These are phyloP conservation scores for Dendryphion nanum DNA, from an alignment of 2,329 filamentous ascomycete species.

Conservation along the genomic window DNA sequence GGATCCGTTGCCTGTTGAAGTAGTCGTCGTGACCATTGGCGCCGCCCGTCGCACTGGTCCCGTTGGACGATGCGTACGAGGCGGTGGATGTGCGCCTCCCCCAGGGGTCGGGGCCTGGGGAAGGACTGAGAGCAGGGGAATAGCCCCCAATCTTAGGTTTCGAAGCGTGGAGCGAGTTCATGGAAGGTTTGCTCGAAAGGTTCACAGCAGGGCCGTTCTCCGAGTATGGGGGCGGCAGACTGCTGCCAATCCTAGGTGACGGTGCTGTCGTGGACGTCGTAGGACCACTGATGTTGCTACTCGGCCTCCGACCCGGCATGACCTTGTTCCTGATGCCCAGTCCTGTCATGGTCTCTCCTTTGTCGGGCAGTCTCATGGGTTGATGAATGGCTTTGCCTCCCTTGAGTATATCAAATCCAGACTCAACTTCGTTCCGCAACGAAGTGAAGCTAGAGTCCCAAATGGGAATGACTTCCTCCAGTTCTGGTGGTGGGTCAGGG, in stretches of 20 bases:
- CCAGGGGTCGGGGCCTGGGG: slow-evolving; percentile 29
- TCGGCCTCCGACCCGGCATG: slow-evolving; percentile 25
- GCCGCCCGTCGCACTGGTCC: slow-evolving; percentile 12
- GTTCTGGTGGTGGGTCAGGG: slow-evolving; percentile 69
- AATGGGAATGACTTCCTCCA: slow-evolving; percentile 66
- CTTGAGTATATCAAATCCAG: slow-evolving; percentile 59
- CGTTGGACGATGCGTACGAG: slow-evolving; percentile 30
- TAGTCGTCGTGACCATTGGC: slow-evolving; percentile 30
- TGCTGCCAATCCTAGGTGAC: slow-evolving; percentile 26
- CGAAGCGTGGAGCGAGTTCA: slow-evolving; percentile 30
- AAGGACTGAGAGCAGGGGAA: slow-evolving; percentile 33
- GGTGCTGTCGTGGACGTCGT: slow-evolving; percentile 26
- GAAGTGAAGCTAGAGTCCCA: slow-evolving; percentile 66
- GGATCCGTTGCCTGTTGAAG: slow-evolving; percentile 44
- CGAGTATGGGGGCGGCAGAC: slow-evolving; percentile 18
- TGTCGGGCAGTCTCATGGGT: slow-evolving; percentile 51
- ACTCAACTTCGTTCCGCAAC: slow-evolving; percentile 65
- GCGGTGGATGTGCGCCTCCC: slow-evolving; percentile 30
- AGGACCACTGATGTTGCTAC: slow-evolving; percentile 37
- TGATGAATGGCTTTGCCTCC: slow-evolving; percentile 65
- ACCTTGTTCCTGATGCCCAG: slow-evolving; percentile 48
- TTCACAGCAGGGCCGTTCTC: slow-evolving; percentile 28
- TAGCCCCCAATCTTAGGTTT: slow-evolving; percentile 31
- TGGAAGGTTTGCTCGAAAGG: slow-evolving; percentile 35
- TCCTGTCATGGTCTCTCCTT: slow-evolving; percentile 46